Percentiles rank a stretch among this genome's conserved stretches.
phyloP scores from a whole-genome alignment of 108 stramenopile species.

The Nitzschia inconspicua region DNA sequence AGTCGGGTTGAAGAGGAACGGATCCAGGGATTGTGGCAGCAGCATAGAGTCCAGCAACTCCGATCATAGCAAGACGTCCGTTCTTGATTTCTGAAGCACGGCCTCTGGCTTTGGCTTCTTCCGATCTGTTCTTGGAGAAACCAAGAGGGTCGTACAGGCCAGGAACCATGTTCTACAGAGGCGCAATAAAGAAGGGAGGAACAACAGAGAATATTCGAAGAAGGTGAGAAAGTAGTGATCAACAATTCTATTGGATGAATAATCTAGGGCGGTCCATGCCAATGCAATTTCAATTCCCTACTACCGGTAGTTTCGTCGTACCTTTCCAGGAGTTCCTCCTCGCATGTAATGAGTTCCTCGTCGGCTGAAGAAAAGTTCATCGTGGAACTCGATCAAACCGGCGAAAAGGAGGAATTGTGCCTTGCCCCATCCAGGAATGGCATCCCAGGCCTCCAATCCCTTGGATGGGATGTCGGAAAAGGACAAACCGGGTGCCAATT shows the following conservation, averaged over 20 bases:
- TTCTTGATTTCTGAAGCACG: constrained; percentile 79
- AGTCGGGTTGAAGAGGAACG: constrained; percentile 76
- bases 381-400: constrained; percentile 78
- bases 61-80: constrained; percentile 84
- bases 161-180: constrained; percentile 70
- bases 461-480: constrained; percentile 63
- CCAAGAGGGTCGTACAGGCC: constrained; percentile 77
- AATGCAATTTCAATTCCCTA: neutral
- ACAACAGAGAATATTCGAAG: neutral
- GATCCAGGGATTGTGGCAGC: constrained; percentile 63
- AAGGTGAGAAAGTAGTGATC: neutral
- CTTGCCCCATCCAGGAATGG: constrained; percentile 82
- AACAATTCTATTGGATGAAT: too few relatives aligned
- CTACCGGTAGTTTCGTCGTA: constrained; percentile 11
- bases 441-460: constrained; percentile 83
- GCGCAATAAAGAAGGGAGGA: neutral
- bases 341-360: constrained; percentile 71
- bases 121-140: constrained; percentile 52
- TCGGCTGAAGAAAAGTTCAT: constrained; percentile 61
- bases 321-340: constrained; percentile 78
- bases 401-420: constrained; percentile 78
- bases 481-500: constrained; percentile 58
- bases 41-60: constrained; percentile 63
- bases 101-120: constrained; percentile 60
- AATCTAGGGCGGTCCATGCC: too few relatives aligned